Evolutionary conservation across 306 rosid genomes (phyloP).

Genomic region (Ammopiptanthus mongolicus): DNA sequence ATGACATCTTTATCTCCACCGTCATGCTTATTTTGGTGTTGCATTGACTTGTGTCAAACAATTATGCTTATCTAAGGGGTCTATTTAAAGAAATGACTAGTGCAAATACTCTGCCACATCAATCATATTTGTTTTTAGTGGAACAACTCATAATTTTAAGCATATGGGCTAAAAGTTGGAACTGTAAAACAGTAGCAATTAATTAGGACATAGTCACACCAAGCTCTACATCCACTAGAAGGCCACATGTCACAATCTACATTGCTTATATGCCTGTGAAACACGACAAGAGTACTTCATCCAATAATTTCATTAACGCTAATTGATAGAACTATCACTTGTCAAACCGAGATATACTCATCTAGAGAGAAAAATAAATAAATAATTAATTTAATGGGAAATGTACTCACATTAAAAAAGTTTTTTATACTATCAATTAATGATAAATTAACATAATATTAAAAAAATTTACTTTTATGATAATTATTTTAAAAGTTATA

Average conservation of each 20-base stretch:
- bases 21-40: constrained; percentile 13
- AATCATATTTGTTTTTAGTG: not conserved
- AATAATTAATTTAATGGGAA: no score
- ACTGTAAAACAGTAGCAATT: not conserved
- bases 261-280: not conserved
- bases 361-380: no score
- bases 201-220: not conserved
- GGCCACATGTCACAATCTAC: constrained; percentile 36
- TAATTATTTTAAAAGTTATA: no score
- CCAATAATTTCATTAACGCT: no score
- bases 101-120: not conserved
- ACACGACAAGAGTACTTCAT: not conserved
- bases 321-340: no score
- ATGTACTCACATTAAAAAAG: no score
- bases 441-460: no score
- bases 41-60: constrained; percentile 1
- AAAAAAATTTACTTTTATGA: no score
- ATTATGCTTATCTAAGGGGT: not conserved
- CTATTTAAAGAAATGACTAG: not conserved
- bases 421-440: no score
- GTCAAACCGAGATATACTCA: no score
- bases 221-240: constrained; percentile 24
- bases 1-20: no score
- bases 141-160: not conserved
- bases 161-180: not conserved